Evolutionary conservation across 2,329 filamentous ascomycete genomes (phyloP), one percentile per base, ranked within the genome.

Genomic region (Phialocephala subalpina): DNA sequence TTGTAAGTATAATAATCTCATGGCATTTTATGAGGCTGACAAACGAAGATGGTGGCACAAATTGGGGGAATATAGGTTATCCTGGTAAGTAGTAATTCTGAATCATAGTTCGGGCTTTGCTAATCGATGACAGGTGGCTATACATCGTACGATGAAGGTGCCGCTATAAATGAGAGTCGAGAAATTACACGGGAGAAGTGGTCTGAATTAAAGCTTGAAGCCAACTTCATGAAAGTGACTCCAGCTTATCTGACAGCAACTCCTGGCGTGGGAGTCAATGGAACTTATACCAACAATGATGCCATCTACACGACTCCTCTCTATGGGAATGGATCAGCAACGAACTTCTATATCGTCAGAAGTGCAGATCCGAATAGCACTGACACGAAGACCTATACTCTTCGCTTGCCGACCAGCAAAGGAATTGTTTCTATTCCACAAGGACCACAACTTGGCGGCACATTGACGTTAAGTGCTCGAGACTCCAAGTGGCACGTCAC

Each of bases 41-140:
- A n/a, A n/a, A n/a, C n/a, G n/a, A n/a, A n/a, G n/a, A 85, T 70
- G 92, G 92, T 18, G 92, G 92, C 6, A 94, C 92, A 0, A 96
- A 95, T 75, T 95, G 92, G 92, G 92, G 92, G 0, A 94, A 93
- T 68, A 77, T 93, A 4, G 90, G 92, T 0, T 87, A 93, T 55
- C 84, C n/a, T n/a, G n/a, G n/a, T n/a, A n/a, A n/a, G n/a, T n/a
- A n/a, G n/a, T n/a, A n/a, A n/a, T n/a, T n/a, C n/a, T n/a, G n/a
- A n/a, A n/a, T n/a, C n/a, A n/a, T n/a, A n/a, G n/a, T n/a, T n/a
- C n/a, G n/a, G n/a, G n/a, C n/a, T n/a, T n/a, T n/a, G n/a, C n/a
- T n/a, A n/a, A n/a, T n/a, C n/a, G n/a, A n/a, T n/a, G n/a, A n/a
- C 88, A 12, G 89, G 87, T 12, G 87, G 84, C 2, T 89, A 89